Percentiles rank a stretch among this genome's conserved stretches.
Evolutionary conservation across 306 rosid genomes (phyloP).

Genomic region (Medicago truncatula): DNA sequence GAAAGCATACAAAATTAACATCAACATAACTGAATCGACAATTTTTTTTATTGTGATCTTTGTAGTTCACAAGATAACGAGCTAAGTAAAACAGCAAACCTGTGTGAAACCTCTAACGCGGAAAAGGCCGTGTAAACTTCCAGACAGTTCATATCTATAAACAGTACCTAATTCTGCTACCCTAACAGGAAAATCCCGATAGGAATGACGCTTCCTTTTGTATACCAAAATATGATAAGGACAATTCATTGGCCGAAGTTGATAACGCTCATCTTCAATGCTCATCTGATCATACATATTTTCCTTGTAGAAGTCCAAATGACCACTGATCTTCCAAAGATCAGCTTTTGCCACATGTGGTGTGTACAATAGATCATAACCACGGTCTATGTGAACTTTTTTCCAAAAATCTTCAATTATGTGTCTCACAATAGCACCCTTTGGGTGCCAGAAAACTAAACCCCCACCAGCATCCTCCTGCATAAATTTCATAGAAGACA

Average conservation of each 20-base stretch:
- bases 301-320: conserved; percentile 88
- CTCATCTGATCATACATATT: conserved; percentile 96
- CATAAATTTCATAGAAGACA: conserved; percentile 45
- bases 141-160: conserved; percentile 94
- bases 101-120: conserved; percentile 98
- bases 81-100: conserved; percentile 52
- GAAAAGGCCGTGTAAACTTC: conserved; percentile 96
- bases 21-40: conserved; percentile 6
- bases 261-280: conserved; percentile 89
- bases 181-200: conserved; percentile 86
- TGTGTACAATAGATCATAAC: conserved; percentile 88
- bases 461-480: conserved; percentile 99
- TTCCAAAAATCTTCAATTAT: conserved; percentile 94
- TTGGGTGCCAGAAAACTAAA: conserved; percentile 98
- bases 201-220: conserved; percentile 90
- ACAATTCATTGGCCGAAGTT: conserved; percentile 98
- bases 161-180: conserved; percentile 97
- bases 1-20: conserved; percentile 12
- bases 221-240: conserved; percentile 92
- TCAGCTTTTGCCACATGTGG: conserved; percentile 98
- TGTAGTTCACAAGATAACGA: conserved; percentile 33
- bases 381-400: conserved; percentile 72
- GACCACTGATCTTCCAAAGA: conserved; percentile 99
- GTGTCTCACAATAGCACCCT: conserved; percentile 92
- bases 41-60: conserved; percentile 2